These are phyloP conservation scores for Fusarium neocosmosporiellum DNA, from an alignment of 2,329 filamentous ascomycete genomes.

Conservation along the genomic window DNA sequence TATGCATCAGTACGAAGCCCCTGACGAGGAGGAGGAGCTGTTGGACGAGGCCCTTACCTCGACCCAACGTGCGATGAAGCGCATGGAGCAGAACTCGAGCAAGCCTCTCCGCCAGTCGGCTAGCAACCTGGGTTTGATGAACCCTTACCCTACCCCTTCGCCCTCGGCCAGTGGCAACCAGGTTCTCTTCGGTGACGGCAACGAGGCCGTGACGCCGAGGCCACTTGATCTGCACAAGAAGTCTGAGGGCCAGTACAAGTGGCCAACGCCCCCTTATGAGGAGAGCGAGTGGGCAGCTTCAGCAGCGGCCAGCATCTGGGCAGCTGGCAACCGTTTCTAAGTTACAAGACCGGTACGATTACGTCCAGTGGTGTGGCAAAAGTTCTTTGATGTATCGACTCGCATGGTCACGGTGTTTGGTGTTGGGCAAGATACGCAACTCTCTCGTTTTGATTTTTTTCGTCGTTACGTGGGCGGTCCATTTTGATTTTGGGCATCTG, in stretches of 20 bases:
- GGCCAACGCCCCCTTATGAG: conserved; percentile 96
- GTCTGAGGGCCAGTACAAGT: conserved; percentile 71
- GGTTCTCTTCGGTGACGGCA: conserved; percentile 76
- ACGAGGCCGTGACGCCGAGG: conserved; percentile 72
- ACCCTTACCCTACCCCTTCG: conserved; percentile 74
- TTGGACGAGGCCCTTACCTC: conserved; percentile 88
- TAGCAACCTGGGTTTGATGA: conserved; percentile 70
- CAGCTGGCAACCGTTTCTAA: conserved; percentile 73
- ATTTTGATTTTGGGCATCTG: conserved; percentile 40
- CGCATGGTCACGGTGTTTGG: conserved; percentile 46
- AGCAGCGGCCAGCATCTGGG: conserved; percentile 84
- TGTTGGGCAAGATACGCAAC: conserved; percentile 40
- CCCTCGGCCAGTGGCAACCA: conserved; percentile 86
- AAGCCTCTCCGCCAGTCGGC: conserved; percentile 69
- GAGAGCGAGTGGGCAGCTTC: conserved; percentile 91
- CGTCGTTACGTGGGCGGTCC: conserved; percentile 35
- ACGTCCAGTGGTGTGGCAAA: conserved; percentile 41
- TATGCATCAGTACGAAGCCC: conserved; percentile 88
- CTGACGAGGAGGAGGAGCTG: conserved; percentile 96
- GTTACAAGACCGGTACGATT: conserved; percentile 32
- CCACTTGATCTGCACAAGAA: conserved; percentile 76
- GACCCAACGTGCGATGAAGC: conserved; percentile 79
- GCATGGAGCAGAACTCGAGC: conserved; percentile 65
- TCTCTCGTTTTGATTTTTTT: conserved; percentile 28
- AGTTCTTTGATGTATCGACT: conserved; percentile 41